A percentile compares a stretch with the other conserved stretches of the same genome.
These are phyloP conservation scores for Ogataea degrootiae DNA, from an alignment of 805 yeast genomes.

Conservation along the genomic window DNA sequence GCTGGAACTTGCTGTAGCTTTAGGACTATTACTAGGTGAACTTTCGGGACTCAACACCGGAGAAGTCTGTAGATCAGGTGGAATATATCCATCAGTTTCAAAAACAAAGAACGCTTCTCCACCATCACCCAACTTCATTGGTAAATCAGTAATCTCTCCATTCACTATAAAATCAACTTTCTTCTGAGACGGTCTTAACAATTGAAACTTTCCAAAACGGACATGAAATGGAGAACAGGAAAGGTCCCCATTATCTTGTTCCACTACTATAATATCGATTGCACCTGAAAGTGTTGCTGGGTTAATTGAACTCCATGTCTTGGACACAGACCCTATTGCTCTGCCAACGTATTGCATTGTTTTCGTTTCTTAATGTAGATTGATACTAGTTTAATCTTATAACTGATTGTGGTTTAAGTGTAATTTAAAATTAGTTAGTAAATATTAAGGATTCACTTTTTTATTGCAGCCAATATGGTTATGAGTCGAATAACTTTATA, in stretches of 20 bases:
- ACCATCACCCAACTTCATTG: constrained; percentile 96
- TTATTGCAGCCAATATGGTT: no score
- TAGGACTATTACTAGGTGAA: constrained; percentile 48
- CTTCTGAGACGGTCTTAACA: constrained; percentile 91
- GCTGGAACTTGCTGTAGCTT: constrained; percentile 10
- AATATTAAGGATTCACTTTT: no score
- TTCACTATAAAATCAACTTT: constrained; percentile 87
- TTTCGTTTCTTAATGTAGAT: background rate
- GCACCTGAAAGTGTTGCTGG: constrained; percentile 97
- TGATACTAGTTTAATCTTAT: no score
- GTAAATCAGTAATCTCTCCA: constrained; percentile 72
- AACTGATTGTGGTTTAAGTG: no score
- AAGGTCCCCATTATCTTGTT: constrained; percentile 66
- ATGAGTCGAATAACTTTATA: no score
- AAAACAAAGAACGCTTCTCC: constrained; percentile 98
- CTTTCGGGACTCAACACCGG: constrained; percentile 70
- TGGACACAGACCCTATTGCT: constrained; percentile 91
- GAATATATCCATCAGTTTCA: constrained; percentile 72
- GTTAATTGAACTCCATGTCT: constrained; percentile 94
- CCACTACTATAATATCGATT: constrained; percentile 91
- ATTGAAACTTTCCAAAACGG: constrained; percentile 90
- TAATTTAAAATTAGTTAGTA: no score
- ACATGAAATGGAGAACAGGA: constrained; percentile 97
- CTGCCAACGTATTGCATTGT: constrained; percentile 93
- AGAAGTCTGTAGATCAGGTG: constrained; percentile 74